phyloP scores from a whole-genome alignment of 2,329 filamentous ascomycete genomes.

The Nigrospora osmanthi region DNA sequence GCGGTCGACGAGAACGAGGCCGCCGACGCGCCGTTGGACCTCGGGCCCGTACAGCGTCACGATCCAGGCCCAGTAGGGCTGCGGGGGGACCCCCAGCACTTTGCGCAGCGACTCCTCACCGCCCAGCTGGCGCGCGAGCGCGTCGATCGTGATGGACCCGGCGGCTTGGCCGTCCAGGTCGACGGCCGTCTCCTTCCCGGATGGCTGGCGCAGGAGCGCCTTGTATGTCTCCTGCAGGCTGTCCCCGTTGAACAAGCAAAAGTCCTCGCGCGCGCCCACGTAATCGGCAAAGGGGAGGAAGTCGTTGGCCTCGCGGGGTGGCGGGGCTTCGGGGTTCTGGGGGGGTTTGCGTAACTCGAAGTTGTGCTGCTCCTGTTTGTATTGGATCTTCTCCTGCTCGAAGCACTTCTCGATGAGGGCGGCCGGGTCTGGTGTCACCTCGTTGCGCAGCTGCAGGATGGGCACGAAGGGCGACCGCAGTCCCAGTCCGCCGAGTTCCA shows the following conservation, averaged over 20 bases:
- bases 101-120: constrained; percentile 1
- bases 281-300: constrained; percentile 41
- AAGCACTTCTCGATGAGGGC: constrained; percentile 21
- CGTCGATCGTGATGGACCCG: constrained; percentile 9
- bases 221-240: constrained; percentile 25
- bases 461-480: constrained; percentile 36
- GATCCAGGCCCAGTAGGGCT: constrained; percentile 40
- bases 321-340: constrained; percentile 15
- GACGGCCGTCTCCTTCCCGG: constrained; percentile 11
- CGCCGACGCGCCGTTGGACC: constrained; percentile 34
- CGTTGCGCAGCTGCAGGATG: constrained; percentile 28
- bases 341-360: constrained; percentile 23
- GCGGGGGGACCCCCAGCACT: constrained; percentile 20
- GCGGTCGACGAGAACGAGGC: constrained; percentile 34
- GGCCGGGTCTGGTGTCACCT: constrained; percentile 15
- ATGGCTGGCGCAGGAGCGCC: constrained; percentile 25
- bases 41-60: constrained; percentile 35
- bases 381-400: constrained; percentile 23
- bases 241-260: constrained; percentile 7
- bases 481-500: constrained; percentile 37
- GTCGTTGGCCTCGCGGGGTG: no score
- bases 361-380: constrained; percentile 21
- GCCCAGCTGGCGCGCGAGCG: constrained; percentile 7
- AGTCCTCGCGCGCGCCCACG: constrained; percentile 23
- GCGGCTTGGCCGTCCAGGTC: constrained; percentile 16